Evolutionary conservation across 352 stramenopile genomes (phyloP).

Genomic region (Globisporangium iwayamae): DNA sequence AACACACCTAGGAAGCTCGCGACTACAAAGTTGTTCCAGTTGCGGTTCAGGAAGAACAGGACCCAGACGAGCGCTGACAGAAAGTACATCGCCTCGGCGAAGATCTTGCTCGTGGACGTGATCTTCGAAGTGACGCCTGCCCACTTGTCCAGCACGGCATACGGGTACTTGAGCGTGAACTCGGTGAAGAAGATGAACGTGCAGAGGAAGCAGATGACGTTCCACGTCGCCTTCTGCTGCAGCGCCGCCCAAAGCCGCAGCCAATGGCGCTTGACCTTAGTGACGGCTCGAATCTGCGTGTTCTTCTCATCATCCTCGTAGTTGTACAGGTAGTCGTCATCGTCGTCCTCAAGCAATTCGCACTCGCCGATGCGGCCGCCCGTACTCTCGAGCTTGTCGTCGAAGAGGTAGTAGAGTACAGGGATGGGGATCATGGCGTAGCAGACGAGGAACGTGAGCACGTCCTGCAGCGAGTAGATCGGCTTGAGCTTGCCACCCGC

Average conservation of each 20-base stretch:
- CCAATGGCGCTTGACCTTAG: constrained; percentile 29
- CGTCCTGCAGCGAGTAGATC: constrained; percentile 26
- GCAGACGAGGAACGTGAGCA: constrained; percentile 32
- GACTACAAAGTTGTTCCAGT: constrained; percentile 31
- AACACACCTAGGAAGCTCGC: constrained; percentile 25
- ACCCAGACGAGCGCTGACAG: constrained; percentile 29
- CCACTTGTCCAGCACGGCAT: constrained; percentile 34
- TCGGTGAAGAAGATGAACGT: constrained; percentile 47
- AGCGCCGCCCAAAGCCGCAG: constrained; percentile 29
- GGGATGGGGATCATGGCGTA: constrained; percentile 39
- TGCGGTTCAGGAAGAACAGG: constrained; percentile 28
- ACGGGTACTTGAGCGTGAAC: constrained; percentile 43
- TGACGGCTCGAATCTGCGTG: constrained; percentile 9
- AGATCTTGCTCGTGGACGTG: constrained; percentile 25
- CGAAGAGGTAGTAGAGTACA: constrained; percentile 30
- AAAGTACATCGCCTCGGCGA: constrained; percentile 30
- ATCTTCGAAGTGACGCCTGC: constrained; percentile 30
- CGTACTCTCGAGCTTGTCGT: constrained; percentile 32
- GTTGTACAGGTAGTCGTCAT: constrained; percentile 20
- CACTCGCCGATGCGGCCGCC: constrained; percentile 23
- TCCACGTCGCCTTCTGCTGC: constrained; percentile 31
- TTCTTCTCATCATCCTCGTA: constrained; percentile 11
- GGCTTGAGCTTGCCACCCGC: constrained; percentile 13
- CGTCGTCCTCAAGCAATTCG: constrained; percentile 21
- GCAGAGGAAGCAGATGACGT: constrained; percentile 35